Percentiles rank a stretch among this genome's conserved stretches.
Conservation (phyloP, 2,329 filamentous ascomycete genomes). For the Botrytis byssoidea region DNA sequence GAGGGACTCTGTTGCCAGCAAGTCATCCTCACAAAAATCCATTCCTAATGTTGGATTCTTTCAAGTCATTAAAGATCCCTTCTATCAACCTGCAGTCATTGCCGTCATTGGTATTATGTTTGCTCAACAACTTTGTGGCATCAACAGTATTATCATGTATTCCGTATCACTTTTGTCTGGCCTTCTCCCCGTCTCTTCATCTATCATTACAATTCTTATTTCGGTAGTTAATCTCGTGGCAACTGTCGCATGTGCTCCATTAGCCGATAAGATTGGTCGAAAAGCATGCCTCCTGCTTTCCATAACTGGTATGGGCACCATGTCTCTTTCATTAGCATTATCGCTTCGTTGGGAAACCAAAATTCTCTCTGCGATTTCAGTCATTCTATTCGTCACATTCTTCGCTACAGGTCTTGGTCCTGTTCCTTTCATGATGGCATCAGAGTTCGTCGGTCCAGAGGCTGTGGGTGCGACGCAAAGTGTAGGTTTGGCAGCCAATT, state of each 20-base stretch:
- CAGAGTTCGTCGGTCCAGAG: slow-evolving; percentile 85
- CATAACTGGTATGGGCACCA: slow-evolving; percentile 79
- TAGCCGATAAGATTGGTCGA: slow-evolving; percentile 84
- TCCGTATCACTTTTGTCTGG: slow-evolving; percentile 84
- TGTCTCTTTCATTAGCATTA: slow-evolving; percentile 72
- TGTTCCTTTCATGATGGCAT: slow-evolving; percentile 90
- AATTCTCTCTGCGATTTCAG: slow-evolving; percentile 74
- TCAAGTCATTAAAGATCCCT: slow-evolving; percentile 63
- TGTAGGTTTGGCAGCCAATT: slow-evolving; percentile 83
- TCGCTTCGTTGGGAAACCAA: slow-evolving; percentile 74
- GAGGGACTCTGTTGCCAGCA: slow-evolving; percentile 33
- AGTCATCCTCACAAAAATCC: slow-evolving; percentile 32
- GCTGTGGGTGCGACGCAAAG: slow-evolving; percentile 90
- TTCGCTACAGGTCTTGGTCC: slow-evolving; percentile 91
- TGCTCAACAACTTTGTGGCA: slow-evolving; percentile 86
- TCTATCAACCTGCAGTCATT: slow-evolving; percentile 71
- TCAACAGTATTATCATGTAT: slow-evolving; percentile 99
- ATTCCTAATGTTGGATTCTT: slow-evolving; percentile 56
- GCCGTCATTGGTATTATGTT: slow-evolving; percentile 90
- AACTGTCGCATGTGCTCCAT: slow-evolving; percentile 76
- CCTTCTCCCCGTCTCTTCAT: slow-evolving; percentile 77
- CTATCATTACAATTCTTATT: slow-evolving; percentile 81
- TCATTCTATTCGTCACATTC: slow-evolving; percentile 81
- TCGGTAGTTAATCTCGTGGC: slow-evolving; percentile 83
- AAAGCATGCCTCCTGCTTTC: slow-evolving; percentile 82